Base-by-base conservation (phyloP, 345 rosid genomes). In the Moricandia arvensis region DNA sequence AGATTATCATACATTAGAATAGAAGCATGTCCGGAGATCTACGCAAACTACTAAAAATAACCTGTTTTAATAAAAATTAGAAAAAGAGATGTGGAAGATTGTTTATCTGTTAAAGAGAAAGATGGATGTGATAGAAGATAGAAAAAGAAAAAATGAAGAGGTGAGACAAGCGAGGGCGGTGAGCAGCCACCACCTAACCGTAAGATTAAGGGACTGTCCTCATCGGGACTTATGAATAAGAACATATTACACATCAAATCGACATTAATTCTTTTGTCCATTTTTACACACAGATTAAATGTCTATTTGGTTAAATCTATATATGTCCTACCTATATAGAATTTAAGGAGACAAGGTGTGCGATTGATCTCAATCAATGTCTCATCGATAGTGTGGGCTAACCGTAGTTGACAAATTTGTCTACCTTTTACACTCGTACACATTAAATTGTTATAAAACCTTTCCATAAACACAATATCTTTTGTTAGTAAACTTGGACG, bases 171-270 rank as follows among this genome's bases (percentile, higher is more conserved):
- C 75, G 80, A 85, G 68, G 85, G 82, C 61, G 96, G 84, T 91
- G 89, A 91, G 59, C 98, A 89, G 91, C 77, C 86, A 18, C 87
- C 78, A 88, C 97, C 97, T 85, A 91, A 83, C 79, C 69, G 27
- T 49, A 59, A 59, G 80, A 63, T 76, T 33, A 78, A 58, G 57
- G 63, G n/a, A 59, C 73, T 70, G 66, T 59, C 75, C 55, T n/a
- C 60, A 70, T 49, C 71, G 76, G 63, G 80, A 72, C 72, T 72
- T 31, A 47, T 59, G 68, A 71, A 59, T 59, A 57, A 71, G 68
- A 72, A 72, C 76, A 65, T 18, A 43, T 71, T 72, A 64, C 45
- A 53, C 71, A 69, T 69, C 59, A 76, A 69, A 35, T 62, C 51
- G 1, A 29, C 65, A 54, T 69, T 70, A 55, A 69, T 54, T 54